Conservation (phyloP, 1,284 basidiomycete genomes). For the Ustilago trichophora region DNA sequence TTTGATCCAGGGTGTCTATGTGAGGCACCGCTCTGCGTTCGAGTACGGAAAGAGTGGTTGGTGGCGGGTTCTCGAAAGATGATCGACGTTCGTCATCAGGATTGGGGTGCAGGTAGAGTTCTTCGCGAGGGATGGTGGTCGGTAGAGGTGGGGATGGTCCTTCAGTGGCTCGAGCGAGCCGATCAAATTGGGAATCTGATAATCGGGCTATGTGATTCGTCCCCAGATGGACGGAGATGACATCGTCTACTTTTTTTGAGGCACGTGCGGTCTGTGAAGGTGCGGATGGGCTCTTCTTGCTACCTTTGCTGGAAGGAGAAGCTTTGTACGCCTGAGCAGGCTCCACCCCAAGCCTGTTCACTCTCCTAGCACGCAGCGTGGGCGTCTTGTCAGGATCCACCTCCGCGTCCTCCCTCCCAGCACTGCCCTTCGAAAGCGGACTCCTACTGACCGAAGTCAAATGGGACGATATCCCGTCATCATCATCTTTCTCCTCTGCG, state of each 20-base stretch:
- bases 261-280: too few species aligned
- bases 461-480: conserved; percentile 6
- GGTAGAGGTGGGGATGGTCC: not conserved
- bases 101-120: not conserved
- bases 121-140: conserved; percentile 10
- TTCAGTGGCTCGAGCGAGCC: conserved; percentile 17
- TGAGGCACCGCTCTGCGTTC: conserved; percentile 15
- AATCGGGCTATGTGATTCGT: conserved; percentile 28
- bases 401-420: not conserved
- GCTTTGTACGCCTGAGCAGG: not conserved
- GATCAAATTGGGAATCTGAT: conserved; percentile 26
- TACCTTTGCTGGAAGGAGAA: not conserved
- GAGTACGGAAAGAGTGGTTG: conserved; percentile 26
- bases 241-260: not conserved
- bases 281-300: too few species aligned
- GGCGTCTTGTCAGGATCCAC: conserved; percentile 8
- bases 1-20: conserved; percentile 17
- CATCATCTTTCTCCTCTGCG: not conserved
- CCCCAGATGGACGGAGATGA: too few species aligned
- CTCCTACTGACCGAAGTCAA: conserved; percentile 37
- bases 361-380: conserved; percentile 3
- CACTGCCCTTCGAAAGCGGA: conserved; percentile 17
- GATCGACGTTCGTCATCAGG: conserved; percentile 3
- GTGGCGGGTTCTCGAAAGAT: conserved; percentile 11
- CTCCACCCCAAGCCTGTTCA: not conserved